Evolutionary conservation across 2,329 filamentous ascomycete species (phyloP), one percentile per base, ranked within the genome.

Genomic region (Paraphoma sp.): DNA sequence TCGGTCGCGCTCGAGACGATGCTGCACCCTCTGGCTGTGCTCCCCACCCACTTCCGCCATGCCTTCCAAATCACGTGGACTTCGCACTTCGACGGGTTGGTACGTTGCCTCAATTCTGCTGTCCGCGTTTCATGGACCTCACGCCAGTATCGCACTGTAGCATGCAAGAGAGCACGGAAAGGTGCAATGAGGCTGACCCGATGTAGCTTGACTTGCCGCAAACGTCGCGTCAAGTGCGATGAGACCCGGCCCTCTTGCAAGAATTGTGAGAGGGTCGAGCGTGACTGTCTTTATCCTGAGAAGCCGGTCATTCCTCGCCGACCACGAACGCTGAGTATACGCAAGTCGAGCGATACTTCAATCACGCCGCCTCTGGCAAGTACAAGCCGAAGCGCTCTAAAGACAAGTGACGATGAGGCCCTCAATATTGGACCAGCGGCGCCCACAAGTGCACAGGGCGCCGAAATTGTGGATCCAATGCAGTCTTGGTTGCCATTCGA

Each of bases 191-290:
- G 23, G 29, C 6, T 48, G 43, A 43, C 63, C 66, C 31, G 3
- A 48, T 11, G 33, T 18, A 80, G 77, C 60, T 64, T 79, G 52
- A 78, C 77, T n/a, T 82, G 80, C 61, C 78, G 79, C 31, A 76
- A 77, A 55, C 72, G 82, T 45, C 79, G 82, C 57, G 81, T 83
- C 64, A 83, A 83, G 67, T 83, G 81, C 64, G 81, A 82, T 55
- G 81, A 83, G 66, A 71, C 69, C 31, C 78, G 74, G 54, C 80
- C 79, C 8, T 63, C 69, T 18, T 82, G 80, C 60, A 74, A 72
- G 16, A 78, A 78, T 54, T 82, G 80, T 64, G 63, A 69, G 6
- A 80, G 80, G 60, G 76, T 75, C 18, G 70, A 73, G 30, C 73
- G 78, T 43, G 71, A 74, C 33, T 82, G 80, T 58, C 63, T 75